Evolutionary conservation across 306 rosid species (phyloP).

Genomic region (Rosa rugosa): DNA sequence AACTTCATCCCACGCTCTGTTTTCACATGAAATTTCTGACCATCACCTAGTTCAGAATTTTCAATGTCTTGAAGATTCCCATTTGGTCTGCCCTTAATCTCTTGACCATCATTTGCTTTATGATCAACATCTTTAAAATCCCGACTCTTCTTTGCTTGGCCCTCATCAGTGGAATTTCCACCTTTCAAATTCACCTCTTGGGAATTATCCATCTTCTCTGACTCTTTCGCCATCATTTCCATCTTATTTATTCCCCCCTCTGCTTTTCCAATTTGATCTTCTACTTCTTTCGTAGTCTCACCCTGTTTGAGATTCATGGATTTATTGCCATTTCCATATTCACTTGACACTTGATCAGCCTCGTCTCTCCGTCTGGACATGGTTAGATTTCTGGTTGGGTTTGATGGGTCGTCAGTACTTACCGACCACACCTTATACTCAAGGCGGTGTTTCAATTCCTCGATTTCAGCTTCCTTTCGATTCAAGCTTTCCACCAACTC

Average conservation of each 20-base stretch:
- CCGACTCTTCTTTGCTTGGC: conserved; percentile 21
- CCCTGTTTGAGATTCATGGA: conserved; percentile 14
- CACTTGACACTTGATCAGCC: neutral
- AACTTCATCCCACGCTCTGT: conserved; percentile 18
- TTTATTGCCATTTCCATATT: conserved; percentile 28
- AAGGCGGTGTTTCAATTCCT: conserved; percentile 52
- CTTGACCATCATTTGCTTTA: conserved; percentile 26
- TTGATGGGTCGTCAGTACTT: conserved; percentile 35
- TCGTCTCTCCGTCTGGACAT: conserved; percentile 23
- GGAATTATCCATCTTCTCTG: conserved; percentile 13
- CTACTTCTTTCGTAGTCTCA: conserved; percentile 20
- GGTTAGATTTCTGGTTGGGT: conserved; percentile 22
- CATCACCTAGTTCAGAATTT: conserved; percentile 17
- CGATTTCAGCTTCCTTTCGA: conserved; percentile 66
- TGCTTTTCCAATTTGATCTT: conserved; percentile 14
- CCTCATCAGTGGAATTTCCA: neutral
- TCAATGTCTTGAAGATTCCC: conserved; percentile 23
- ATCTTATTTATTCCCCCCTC: conserved; percentile 1
- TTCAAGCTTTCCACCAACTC: conserved; percentile 45
- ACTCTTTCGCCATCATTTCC: conserved; percentile 17
- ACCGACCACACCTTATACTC: conserved; percentile 28
- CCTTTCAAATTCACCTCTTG: conserved; percentile 8
- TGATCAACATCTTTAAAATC: conserved; percentile 17
- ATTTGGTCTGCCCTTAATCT: conserved; percentile 13
- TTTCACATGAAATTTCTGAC: conserved; percentile 18